Base-by-base conservation (phyloP, 106 monocot species). In the Acorus calamus region DNA sequence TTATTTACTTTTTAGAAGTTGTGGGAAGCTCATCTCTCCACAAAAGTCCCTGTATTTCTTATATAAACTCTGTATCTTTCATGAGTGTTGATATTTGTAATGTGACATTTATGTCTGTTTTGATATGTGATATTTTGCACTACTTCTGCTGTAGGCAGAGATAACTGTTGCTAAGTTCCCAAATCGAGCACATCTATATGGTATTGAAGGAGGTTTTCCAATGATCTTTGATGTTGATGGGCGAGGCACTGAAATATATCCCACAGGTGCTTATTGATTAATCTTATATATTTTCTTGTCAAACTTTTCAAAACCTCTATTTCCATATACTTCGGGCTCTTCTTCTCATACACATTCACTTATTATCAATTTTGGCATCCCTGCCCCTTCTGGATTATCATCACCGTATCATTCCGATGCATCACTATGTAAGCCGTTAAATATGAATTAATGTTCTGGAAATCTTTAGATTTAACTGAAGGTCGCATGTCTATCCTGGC, bases 161-260 rank as follows among this genome's bases (percentile, higher is more conserved):
- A 79, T 98, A 69, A 83, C 77, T 53, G 75, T 98, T 47, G 75
- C 78, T 9, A 98, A 98, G 77, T 77, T 77, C 42, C 72, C 87
- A 62, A 92, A 83, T 72, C 77, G 92, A 43, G 71, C 68, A 14
- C 65, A 72, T 75, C 75, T 98, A 4, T 98, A 92, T 79, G 71
- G 85, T 62, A 70, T 98, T 54, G 98, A 98, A 78, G 90, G 91
- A 61, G 91, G 78, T 7, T 68, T 79, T 74, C 98, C 98, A 1
- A 76, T 92, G 76, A 69, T 98, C 65, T 92, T 98, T 67, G 92
- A 98, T 69, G 51, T 83, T 77, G 98, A 98, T 88, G 98, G 92
- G 50, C 80, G 98, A 66, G 87, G 91, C 64, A 70, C 55, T 60
- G 88, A 92, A 56, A 85, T 98, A 65, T 92, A 79, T 55, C 98